A percentile compares a stretch with the other conserved stretches of the same genome.
These are phyloP conservation scores for Cladorrhinum sp. DNA, from an alignment of 2,329 filamentous ascomycete genomes.

Conservation along the genomic window DNA sequence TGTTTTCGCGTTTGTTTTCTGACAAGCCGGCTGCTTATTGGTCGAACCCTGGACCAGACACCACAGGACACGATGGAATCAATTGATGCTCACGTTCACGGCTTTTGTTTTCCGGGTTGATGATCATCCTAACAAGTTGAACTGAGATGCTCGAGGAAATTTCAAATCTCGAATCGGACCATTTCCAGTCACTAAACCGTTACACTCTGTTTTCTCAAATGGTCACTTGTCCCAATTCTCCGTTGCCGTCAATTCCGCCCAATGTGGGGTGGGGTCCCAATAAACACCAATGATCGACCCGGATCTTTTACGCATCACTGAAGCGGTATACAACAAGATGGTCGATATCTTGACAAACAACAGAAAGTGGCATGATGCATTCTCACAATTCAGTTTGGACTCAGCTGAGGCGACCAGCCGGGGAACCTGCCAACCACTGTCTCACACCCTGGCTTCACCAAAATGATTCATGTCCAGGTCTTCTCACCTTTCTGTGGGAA, in stretches of 20 bases:
- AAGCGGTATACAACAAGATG: background rate
- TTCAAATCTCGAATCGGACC: background rate
- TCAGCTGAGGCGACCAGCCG: too few relatives aligned
- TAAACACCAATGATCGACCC: background rate
- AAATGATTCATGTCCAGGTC: too few relatives aligned
- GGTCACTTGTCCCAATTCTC: background rate
- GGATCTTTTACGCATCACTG: background rate
- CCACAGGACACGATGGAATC: background rate
- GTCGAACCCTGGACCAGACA: background rate
- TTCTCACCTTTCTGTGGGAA: too few relatives aligned
- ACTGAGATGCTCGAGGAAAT: too few relatives aligned
- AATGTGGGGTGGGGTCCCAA: background rate
- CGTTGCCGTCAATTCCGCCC: background rate
- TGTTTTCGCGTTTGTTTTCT: background rate
- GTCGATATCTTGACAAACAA: background rate
- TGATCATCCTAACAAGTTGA: background rate
- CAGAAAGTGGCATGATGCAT: background rate
- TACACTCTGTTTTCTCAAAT: background rate
- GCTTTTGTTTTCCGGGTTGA: background rate
- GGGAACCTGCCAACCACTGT: too few relatives aligned
- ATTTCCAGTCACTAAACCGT: background rate
- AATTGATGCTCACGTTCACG: background rate
- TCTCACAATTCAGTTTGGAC: background rate
- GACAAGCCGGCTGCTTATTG: background rate
- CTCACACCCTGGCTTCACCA: too few relatives aligned